Percentiles rank a stretch among this genome's conserved stretches.
Evolutionary conservation across 2,329 filamentous ascomycete genomes (phyloP).

Genomic region (Xylariaceae sp.): DNA sequence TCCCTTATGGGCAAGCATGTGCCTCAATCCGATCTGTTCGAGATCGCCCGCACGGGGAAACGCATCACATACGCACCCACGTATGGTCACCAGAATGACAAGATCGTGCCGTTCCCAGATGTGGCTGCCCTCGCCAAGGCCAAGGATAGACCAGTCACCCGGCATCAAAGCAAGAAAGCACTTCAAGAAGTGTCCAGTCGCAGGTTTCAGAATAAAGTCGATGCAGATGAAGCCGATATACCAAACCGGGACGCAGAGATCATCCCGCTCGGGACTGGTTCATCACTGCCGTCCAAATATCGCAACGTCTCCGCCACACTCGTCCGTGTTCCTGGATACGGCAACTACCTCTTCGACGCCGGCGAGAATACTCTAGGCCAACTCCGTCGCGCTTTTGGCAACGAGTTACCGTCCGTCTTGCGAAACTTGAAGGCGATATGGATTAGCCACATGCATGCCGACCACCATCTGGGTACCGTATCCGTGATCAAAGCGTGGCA

Average conservation of each 20-base stretch:
- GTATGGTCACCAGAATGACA: conserved; percentile 42
- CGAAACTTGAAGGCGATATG: conserved; percentile 75
- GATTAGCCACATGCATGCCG: conserved; percentile 94
- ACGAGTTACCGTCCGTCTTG: conserved; percentile 68
- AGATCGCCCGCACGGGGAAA: conserved; percentile 42
- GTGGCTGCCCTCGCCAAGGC: conserved; percentile 37
- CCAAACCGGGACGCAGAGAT: conserved; percentile 76
- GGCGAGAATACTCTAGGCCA: conserved; percentile 92
- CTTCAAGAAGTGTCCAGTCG: conserved; percentile 27
- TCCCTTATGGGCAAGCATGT: conserved; percentile 20
- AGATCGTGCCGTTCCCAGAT: conserved; percentile 47
- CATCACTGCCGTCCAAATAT: conserved; percentile 84
- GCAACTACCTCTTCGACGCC: conserved; percentile 87
- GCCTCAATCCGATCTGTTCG: conserved; percentile 25
- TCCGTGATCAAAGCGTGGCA: conserved; percentile 82
- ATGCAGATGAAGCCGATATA: conserved; percentile 57
- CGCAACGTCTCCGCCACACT: conserved; percentile 91
- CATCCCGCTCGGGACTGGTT: conserved; percentile 85
- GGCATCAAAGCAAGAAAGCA: conserved; percentile 50
- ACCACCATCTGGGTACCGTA: conserved; percentile 87
- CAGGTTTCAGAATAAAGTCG: conserved; percentile 31
- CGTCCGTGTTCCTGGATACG: conserved; percentile 75
- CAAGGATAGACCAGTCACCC: conserved; percentile 40
- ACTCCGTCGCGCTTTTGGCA: conserved; percentile 67
- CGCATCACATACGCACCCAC: conserved; percentile 46